phyloP scores from a whole-genome alignment of 1,139 yeast species.

The Blastobotrys buckinghamii region DNA sequence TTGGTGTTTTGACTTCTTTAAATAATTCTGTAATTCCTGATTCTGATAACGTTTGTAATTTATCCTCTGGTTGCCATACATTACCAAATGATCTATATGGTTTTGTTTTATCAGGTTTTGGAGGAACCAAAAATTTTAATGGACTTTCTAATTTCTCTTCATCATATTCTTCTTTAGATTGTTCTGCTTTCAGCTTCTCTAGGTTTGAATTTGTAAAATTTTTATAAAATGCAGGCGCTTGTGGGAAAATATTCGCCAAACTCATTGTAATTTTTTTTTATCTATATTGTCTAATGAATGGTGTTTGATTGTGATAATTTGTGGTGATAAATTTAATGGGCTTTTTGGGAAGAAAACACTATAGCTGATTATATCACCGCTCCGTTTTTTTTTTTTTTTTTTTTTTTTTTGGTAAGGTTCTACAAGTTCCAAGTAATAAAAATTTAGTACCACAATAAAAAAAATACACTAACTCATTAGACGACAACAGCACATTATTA shows the following conservation, averaged over 20 bases:
- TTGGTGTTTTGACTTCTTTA: slow-evolving; percentile 23
- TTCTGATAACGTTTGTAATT: slow-evolving; percentile 58
- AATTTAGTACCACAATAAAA: neutral
- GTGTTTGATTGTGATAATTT: too few species aligned
- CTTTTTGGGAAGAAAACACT: neutral
- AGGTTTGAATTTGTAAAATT: slow-evolving; percentile 61
- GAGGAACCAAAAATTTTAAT: slow-evolving; percentile 57
- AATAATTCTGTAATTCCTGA: slow-evolving; percentile 68
- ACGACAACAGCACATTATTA: too few species aligned
- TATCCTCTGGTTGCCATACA: slow-evolving; percentile 71
- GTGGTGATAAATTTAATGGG: neutral
- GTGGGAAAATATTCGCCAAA: slow-evolving; percentile 67
- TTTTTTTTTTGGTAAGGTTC: too few species aligned
- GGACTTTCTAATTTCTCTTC: slow-evolving; percentile 19
- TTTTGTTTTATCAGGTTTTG: slow-evolving; percentile 49
- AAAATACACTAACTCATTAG: neutral
- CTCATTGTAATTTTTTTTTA: slow-evolving; percentile 23
- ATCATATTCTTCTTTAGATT: slow-evolving; percentile 17
- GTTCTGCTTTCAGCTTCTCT: slow-evolving; percentile 31
- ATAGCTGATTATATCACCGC: too few species aligned
- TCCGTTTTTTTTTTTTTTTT: too few species aligned
- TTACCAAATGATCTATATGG: slow-evolving; percentile 77
- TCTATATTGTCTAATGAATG: neutral
- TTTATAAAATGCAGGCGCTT: slow-evolving; percentile 74
- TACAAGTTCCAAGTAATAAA: too few species aligned